A percentile compares a stretch with the other conserved stretches of the same genome.
phyloP scores from a whole-genome alignment of 257 asterid species.

The Agastache rugosa region DNA sequence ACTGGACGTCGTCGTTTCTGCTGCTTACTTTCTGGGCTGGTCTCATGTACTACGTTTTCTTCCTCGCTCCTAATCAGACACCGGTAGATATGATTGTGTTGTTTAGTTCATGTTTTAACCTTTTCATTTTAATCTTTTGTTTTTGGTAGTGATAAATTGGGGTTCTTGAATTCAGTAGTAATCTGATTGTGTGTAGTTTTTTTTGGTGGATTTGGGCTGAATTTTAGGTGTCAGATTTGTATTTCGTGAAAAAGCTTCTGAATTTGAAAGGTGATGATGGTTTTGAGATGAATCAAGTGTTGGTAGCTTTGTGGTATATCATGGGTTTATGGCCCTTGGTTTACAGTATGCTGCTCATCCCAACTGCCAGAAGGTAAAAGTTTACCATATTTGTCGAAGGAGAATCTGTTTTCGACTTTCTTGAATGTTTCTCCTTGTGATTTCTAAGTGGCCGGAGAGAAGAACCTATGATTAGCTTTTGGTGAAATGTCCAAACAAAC shows the following conservation, averaged over 20 bases:
- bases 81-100: slow-evolving; percentile 60
- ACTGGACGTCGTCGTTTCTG: slow-evolving; percentile 87
- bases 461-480: not conserved
- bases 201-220: slow-evolving; percentile 1
- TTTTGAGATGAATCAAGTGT: slow-evolving; percentile 74
- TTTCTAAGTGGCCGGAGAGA: not conserved
- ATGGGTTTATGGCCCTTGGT: slow-evolving; percentile 94
- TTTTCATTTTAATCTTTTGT: not conserved
- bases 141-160: not conserved
- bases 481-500: not conserved
- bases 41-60: slow-evolving; percentile 74
- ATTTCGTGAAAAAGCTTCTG: slow-evolving; percentile 79
- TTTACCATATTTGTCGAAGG: not conserved
- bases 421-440: not conserved
- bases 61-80: slow-evolving; percentile 84
- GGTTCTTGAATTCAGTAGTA: slow-evolving; percentile 12
- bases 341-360: slow-evolving; percentile 85
- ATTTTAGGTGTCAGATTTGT: slow-evolving; percentile 67
- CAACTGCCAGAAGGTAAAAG: slow-evolving; percentile 84
- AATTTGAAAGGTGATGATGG: slow-evolving; percentile 93
- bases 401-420: not conserved
- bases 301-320: slow-evolving; percentile 81
- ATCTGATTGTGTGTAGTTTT: slow-evolving; percentile 7
- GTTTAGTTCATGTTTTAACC: not conserved
- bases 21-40: slow-evolving; percentile 82